These are phyloP conservation scores for Cryphonectria parasitica DNA, from an alignment of 2,329 filamentous ascomycete genomes.

Conservation along the genomic window DNA sequence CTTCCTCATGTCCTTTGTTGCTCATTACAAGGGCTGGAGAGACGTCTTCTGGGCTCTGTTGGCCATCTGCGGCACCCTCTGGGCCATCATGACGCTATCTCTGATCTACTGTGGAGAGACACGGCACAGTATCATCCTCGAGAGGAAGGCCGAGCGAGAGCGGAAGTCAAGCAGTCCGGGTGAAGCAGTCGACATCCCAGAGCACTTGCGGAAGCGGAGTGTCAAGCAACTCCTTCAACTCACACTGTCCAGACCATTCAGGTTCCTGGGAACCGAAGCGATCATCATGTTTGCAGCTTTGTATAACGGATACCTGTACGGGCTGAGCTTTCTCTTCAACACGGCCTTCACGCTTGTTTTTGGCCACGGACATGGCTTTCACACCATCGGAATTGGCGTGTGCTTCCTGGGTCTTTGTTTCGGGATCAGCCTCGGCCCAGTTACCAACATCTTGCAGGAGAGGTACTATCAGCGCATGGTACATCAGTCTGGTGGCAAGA, in stretches of 20 bases:
- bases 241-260: conserved; percentile 50
- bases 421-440: conserved; percentile 39
- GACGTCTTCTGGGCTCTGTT: conserved; percentile 50
- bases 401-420: conserved; percentile 41
- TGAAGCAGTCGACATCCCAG: conserved; percentile 39
- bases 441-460: conserved; percentile 51
- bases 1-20: conserved; percentile 50
- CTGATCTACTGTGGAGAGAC: conserved; percentile 44
- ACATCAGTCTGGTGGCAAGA: conserved; percentile 36
- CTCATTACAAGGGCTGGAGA: conserved; percentile 47
- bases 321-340: conserved; percentile 54
- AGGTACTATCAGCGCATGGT: conserved; percentile 44
- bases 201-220: conserved; percentile 41
- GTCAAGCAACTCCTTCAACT: conserved; percentile 45
- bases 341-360: conserved; percentile 54
- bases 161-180: conserved; percentile 34
- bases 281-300: conserved; percentile 52
- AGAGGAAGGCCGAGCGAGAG: conserved; percentile 39
- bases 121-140: conserved; percentile 43
- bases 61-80: conserved; percentile 47
- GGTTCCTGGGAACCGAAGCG: conserved; percentile 50
- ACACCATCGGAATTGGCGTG: conserved; percentile 44
- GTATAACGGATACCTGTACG: conserved; percentile 54
- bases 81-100: conserved; percentile 45
- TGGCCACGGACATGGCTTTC: conserved; percentile 47